A percentile compares a stretch with the other conserved stretches of the same genome.
Evolutionary conservation across 768 basidiomycete genomes (phyloP).

Genomic region (Astraeus odoratus): DNA sequence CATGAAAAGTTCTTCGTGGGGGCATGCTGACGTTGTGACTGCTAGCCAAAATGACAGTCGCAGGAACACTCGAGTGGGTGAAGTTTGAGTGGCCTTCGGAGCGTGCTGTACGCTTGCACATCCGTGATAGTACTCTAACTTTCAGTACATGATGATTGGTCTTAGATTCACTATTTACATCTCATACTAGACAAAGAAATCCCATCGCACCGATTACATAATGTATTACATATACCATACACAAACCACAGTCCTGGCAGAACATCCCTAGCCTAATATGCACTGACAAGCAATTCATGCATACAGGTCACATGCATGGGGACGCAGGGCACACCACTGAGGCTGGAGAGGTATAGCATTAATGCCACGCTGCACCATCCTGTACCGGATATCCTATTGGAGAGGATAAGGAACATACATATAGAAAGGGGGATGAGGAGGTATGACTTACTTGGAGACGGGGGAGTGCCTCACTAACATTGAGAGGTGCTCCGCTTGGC

Average conservation of each 20-base stretch:
- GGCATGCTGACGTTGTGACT: not conserved
- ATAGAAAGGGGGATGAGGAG: not conserved
- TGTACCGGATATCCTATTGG: constrained; percentile 35
- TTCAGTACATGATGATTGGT: constrained; percentile 60
- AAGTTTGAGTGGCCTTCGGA: constrained; percentile 81
- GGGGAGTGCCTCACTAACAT: constrained; percentile 36
- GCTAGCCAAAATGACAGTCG: constrained; percentile 48
- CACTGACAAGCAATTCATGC: too few relatives aligned
- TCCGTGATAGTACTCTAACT: constrained; percentile 75
- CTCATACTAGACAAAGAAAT: too few relatives aligned
- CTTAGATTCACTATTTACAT: not conserved
- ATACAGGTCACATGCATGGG: constrained; percentile 35
- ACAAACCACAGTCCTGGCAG: too few relatives aligned
- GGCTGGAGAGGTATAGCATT: constrained; percentile 47
- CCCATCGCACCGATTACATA: too few relatives aligned
- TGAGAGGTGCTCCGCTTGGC: constrained; percentile 28
- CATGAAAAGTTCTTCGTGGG: not conserved
- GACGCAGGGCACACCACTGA: constrained; percentile 48
- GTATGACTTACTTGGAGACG: constrained; percentile 35
- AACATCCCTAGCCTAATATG: too few relatives aligned
- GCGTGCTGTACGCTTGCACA: constrained; percentile 75
- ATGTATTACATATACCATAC: too few relatives aligned
- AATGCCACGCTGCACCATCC: constrained; percentile 44
- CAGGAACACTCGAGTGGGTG: constrained; percentile 64
- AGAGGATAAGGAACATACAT: not conserved